phyloP scores from a whole-genome alignment of 768 basidiomycete species.

The Rhodotorula kratochvilovae region DNA sequence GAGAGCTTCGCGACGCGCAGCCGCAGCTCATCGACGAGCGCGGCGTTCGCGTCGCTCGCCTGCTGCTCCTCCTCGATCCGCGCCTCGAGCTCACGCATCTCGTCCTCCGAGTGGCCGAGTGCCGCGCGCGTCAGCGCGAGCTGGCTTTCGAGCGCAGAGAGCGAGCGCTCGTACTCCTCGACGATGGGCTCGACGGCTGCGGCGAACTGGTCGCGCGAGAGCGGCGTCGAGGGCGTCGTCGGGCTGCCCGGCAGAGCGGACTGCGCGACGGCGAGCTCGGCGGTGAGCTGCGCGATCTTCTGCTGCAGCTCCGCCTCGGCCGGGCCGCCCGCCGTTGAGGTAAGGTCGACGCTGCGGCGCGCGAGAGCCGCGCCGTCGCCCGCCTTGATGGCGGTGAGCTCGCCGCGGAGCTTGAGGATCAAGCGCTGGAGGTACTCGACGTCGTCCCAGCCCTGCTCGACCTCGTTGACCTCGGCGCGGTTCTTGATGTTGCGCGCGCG shows the following conservation, averaged over 20 bases:
- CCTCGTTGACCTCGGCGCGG: conserved; percentile 80
- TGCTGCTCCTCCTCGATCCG: conserved; percentile 64
- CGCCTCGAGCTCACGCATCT: conserved; percentile 86
- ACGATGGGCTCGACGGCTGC: conserved; percentile 83
- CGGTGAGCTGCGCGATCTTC: conserved; percentile 80
- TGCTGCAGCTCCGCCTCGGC: conserved; percentile 71
- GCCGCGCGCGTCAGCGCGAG: conserved; percentile 80
- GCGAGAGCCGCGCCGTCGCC: conserved; percentile 47
- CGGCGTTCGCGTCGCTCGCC: conserved; percentile 70
- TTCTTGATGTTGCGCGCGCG: conserved; percentile 98
- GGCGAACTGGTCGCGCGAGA: conserved; percentile 47
- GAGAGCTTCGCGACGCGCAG: conserved; percentile 70
- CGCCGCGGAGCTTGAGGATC: conserved; percentile 76
- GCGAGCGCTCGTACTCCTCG: conserved; percentile 97
- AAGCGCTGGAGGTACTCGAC: conserved; percentile 90
- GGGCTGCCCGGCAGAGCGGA: conserved; percentile 50
- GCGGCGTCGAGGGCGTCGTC: conserved; percentile 52
- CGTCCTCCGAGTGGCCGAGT: conserved; percentile 79
- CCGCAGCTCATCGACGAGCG: conserved; percentile 82
- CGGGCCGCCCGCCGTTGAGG: neutral
- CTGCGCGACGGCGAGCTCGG: conserved; percentile 65
- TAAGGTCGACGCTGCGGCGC: conserved; percentile 6
- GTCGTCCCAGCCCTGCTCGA: conserved; percentile 98
- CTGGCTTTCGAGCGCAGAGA: conserved; percentile 88
- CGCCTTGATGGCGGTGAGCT: conserved; percentile 58